A percentile compares a stretch with the other conserved stretches of the same genome.
These are phyloP conservation scores for Globisporangium takayamanum DNA, from an alignment of 352 stramenopile species.

Conservation along the genomic window DNA sequence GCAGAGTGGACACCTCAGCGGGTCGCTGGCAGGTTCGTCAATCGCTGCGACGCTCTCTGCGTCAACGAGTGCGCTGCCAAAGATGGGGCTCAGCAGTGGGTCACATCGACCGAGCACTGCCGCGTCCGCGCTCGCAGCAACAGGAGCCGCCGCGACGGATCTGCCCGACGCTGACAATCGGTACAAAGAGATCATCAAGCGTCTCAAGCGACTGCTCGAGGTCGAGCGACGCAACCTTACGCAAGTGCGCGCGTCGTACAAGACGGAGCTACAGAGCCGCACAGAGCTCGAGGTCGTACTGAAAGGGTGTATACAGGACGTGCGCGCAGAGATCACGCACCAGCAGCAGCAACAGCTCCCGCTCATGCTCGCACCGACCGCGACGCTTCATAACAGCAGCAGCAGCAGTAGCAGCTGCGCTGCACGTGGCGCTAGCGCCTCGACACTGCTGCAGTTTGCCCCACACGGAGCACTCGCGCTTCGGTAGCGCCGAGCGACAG, in stretches of 20 bases:
- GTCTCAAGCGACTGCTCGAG: constrained; percentile 86
- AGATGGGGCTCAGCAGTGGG: constrained; percentile 11
- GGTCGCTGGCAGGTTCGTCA: constrained; percentile 1
- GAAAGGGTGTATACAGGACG: constrained; percentile 78
- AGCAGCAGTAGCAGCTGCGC: constrained; percentile 13
- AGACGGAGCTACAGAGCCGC: constrained; percentile 63
- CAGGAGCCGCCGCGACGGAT: neutral
- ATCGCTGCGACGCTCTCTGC: constrained; percentile 9
- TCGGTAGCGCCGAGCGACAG: constrained; percentile 46
- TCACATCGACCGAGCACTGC: constrained; percentile 22
- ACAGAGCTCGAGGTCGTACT: constrained; percentile 81
- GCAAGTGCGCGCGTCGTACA: constrained; percentile 69
- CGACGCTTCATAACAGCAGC: constrained; percentile 8
- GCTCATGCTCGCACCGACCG: neutral
- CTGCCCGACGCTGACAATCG: constrained; percentile 49
- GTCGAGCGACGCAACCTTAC: constrained; percentile 71
- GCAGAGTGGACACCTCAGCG: constrained; percentile 17
- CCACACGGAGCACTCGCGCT: neutral
- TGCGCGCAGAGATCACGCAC: constrained; percentile 49
- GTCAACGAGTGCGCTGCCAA: constrained; percentile 37
- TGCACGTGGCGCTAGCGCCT: constrained; percentile 6
- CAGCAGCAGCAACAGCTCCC: constrained; percentile 25
- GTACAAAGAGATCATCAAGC: constrained; percentile 92
- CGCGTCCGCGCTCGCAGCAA: constrained; percentile 4
- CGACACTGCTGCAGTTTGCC: too few relatives aligned